Evolutionary conservation across 805 yeast genomes (phyloP).

Genomic region (Wickerhamiella shivajii): DNA sequence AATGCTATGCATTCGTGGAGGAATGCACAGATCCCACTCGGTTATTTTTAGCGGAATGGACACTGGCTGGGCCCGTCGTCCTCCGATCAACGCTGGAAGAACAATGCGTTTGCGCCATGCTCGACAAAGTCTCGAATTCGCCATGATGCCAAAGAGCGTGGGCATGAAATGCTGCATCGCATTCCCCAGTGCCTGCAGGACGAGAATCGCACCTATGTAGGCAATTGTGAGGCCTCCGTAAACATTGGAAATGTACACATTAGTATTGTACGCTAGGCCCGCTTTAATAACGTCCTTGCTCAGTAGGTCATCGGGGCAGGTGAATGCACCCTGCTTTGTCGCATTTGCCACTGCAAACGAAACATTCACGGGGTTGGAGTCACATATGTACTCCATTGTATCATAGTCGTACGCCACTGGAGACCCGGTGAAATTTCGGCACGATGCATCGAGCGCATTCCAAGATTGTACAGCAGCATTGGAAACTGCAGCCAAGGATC

Average conservation of each 20-base stretch:
- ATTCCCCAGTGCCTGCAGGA: constrained; percentile 9
- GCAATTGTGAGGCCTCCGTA: constrained; percentile 8
- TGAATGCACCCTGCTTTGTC: neutral
- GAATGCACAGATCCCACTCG: constrained; percentile 18
- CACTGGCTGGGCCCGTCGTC: constrained; percentile 5
- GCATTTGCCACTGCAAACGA: constrained; percentile 1
- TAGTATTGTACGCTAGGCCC: constrained; percentile 7
- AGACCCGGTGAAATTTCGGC: constrained; percentile 3
- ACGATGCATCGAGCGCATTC: constrained; percentile 4
- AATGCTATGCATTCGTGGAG: constrained; percentile 29
- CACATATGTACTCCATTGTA: neutral
- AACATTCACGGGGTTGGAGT: neutral
- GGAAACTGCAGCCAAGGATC: neutral
- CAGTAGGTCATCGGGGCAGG: constrained; percentile 1
- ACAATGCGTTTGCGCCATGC: constrained; percentile 8
- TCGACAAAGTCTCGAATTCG: neutral
- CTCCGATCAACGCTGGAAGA: constrained; percentile 16
- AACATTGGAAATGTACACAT: constrained; percentile 7
- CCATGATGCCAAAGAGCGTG: neutral
- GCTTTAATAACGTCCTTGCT: constrained; percentile 5
- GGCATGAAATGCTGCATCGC: constrained; percentile 6
- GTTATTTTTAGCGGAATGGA: constrained; percentile 2
- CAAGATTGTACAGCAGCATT: constrained; percentile 5
- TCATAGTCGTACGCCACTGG: neutral
- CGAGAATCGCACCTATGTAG: constrained; percentile 9